phyloP scores from a whole-genome alignment of 2,329 filamentous ascomycete genomes.

The Venturia oleaginea region DNA sequence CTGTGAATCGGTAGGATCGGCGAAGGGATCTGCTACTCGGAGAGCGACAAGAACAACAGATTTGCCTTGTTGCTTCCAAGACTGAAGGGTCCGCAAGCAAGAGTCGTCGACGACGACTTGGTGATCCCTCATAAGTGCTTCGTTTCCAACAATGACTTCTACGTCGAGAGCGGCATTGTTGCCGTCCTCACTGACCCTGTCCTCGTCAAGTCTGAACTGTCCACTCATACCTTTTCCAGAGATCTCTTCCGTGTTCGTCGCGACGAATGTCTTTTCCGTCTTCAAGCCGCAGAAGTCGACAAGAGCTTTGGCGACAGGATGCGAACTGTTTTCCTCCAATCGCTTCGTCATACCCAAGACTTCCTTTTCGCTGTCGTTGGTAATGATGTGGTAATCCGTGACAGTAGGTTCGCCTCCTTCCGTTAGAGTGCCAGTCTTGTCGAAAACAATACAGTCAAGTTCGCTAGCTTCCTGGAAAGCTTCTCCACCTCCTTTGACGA shows the following conservation, averaged over 20 bases:
- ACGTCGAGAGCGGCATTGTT: conserved; percentile 17
- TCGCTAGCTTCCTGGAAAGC: conserved; percentile 77
- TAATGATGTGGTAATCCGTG: conserved; percentile 41
- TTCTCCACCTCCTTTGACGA: conserved; percentile 76
- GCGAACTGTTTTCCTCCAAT: conserved; percentile 63
- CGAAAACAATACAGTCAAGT: conserved; percentile 72
- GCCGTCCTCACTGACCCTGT: conserved; percentile 12
- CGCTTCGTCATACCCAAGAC: conserved; percentile 48
- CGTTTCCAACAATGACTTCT: conserved; percentile 62
- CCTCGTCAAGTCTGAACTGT: conserved; percentile 31
- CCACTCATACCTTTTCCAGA: conserved; percentile 64
- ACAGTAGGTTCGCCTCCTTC: conserved; percentile 62
- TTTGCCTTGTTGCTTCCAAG: conserved; percentile 34
- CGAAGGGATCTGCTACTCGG: conserved; percentile 13
- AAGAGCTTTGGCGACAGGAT: conserved; percentile 65
- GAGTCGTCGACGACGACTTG: conserved; percentile 22
- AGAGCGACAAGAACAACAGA: conserved; percentile 34
- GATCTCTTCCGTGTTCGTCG: conserved; percentile 50
- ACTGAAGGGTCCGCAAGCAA: conserved; percentile 21
- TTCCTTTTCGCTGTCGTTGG: conserved; percentile 24
- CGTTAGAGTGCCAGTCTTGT: conserved; percentile 81
- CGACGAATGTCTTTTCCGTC: conserved; percentile 21
- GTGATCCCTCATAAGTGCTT: conserved; percentile 50
- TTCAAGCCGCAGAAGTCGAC: conserved; percentile 50
- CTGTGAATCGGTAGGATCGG: conserved; percentile 10